Conservation (phyloP, 129 eudicot species). For the Arctium minus region DNA sequence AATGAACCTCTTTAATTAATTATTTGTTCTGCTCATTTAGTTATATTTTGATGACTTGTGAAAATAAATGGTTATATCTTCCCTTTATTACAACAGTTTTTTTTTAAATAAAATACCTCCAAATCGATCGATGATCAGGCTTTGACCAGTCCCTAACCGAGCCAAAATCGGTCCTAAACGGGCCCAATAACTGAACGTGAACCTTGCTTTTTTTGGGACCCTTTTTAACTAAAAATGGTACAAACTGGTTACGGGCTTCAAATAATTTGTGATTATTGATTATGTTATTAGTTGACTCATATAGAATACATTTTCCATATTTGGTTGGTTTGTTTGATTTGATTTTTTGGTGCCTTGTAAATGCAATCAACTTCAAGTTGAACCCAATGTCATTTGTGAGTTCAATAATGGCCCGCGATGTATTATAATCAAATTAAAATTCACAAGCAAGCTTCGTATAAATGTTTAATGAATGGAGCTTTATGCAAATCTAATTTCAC, state of each 20-base stretch:
- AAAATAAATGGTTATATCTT: not conserved
- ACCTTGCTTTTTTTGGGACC: not conserved
- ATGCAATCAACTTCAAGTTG: not conserved
- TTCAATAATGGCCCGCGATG: not conserved
- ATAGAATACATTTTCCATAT: constrained; percentile 7
- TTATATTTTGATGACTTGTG: not conserved
- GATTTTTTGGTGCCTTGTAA: not conserved
- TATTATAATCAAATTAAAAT: not conserved
- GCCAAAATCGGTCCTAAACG: not conserved
- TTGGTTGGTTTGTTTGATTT: constrained; percentile 1
- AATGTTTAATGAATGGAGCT: not conserved
- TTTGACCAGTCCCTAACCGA: not conserved
- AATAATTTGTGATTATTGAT: not conserved
- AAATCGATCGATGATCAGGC: not conserved
- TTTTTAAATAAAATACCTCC: not conserved
- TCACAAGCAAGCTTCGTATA: not conserved
- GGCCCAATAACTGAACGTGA: not conserved
- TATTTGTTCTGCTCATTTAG: not conserved
- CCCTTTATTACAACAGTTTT: not conserved
- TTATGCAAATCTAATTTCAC: not conserved
- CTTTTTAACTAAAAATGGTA: not conserved
- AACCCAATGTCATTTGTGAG: not conserved
- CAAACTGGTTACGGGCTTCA: not conserved
- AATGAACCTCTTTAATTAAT: too few relatives aligned
- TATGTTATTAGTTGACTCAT: not conserved